Base-by-base conservation (phyloP, 345 rosid species). In the Boechera divaricarpa region DNA sequence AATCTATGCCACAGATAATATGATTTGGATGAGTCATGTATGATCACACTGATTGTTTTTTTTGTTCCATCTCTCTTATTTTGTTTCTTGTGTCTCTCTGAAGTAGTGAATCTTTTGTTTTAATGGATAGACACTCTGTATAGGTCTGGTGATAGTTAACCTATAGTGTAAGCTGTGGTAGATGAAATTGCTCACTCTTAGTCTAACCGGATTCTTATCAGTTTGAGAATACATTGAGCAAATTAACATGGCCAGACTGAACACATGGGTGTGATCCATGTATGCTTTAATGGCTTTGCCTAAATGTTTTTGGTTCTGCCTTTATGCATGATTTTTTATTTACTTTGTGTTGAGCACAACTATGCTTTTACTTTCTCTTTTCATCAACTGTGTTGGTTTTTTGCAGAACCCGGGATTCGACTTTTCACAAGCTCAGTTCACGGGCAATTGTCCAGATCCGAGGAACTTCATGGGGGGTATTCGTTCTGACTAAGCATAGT, bases 361-460 rank as follows among this genome's bases (percentile, higher is more conserved):
- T 26, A 38, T 72, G 73, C 6, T 28, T 70, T 56, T 55, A 13
- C 48, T n/a, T 21, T 53, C 44, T 18, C 18, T 21, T 26, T 7
- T 2, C 1, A 10, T 42, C 56, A 24, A 24, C 7, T 54, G 4
- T 42, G 2, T 68, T 7, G 45, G 61, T 31, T 58, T 26, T 52
- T 28, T 77, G 81, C 98, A 89, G 99, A 95, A 95, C 77, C 99
- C 97, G 0, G 97, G 97, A 63, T 95, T 92, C 44, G 98, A 95
- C 85, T 95, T 95, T 85, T 95, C 99, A 10, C 98, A 92, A 79
- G 98, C 97, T 75, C 90, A 92, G 80, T 94, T 92, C 67, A 53
- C 88, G 2, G 97, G 97, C 33, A 89, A 59, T 75, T 94, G 98
- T 63, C 98, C 99, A 21, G 90, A 90, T 76, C 99, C 99, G 12